phyloP scores from a whole-genome alignment of 371 early-diverging fungal species.

The Mortierella sp. region DNA sequence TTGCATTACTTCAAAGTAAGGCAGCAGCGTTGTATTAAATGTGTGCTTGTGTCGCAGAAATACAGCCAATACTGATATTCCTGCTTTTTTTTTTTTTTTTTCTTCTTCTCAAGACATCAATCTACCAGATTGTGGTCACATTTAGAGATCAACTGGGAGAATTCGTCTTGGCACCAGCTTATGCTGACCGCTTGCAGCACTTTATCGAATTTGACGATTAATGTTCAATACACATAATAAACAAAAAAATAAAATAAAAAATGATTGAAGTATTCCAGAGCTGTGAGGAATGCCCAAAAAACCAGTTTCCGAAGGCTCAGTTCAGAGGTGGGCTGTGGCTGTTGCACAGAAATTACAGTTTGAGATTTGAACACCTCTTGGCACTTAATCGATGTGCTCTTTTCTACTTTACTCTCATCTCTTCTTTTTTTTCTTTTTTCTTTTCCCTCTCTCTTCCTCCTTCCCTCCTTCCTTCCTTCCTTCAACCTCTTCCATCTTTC shows the following conservation, averaged over 20 bases:
- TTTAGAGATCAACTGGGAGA: conserved; percentile 59
- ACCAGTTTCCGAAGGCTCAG: background rate
- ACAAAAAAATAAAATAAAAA: background rate
- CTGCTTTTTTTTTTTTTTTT: background rate
- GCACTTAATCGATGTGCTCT: background rate
- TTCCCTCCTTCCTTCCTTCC: conserved; percentile 1
- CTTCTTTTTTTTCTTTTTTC: background rate
- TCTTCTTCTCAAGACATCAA: conserved; percentile 59
- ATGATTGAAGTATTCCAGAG: background rate
- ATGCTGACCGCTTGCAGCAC: conserved; percentile 57
- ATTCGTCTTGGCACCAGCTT: conserved; percentile 56
- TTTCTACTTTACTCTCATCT: background rate
- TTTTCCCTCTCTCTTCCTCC: background rate
- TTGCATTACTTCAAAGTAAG: conserved; percentile 27
- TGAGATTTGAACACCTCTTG: background rate
- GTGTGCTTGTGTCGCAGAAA: background rate
- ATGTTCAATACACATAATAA: background rate
- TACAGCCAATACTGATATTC: background rate
- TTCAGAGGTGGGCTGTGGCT: conserved; percentile 9
- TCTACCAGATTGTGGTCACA: conserved; percentile 63
- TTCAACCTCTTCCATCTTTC: background rate
- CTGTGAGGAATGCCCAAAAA: background rate
- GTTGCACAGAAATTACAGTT: background rate
- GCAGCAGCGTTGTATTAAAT: background rate
- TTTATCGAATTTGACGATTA: conserved; percentile 62